A percentile compares a stretch with the other conserved stretches of the same genome.
Conservation (phyloP, 805 yeast species). For the Teunomyces funiuensis region DNA sequence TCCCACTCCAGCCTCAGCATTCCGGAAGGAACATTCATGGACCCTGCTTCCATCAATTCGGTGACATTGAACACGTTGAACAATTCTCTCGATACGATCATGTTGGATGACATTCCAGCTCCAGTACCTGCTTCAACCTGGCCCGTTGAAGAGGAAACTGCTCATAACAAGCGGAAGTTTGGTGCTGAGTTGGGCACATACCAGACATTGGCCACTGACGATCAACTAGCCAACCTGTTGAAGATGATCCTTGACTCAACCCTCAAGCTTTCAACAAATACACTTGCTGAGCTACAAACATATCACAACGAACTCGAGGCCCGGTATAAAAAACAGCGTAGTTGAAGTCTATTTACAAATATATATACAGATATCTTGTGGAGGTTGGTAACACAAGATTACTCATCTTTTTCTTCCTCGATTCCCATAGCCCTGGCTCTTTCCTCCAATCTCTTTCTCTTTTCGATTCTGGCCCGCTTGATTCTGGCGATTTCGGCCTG, state of each 20-base stretch:
- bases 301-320: not conserved
- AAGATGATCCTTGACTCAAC: not conserved
- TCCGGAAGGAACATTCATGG: conserved; percentile 1
- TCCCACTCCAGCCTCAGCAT: not conserved
- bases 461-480: conserved; percentile 70
- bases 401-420: conserved; percentile 37
- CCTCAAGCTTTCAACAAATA: conserved; percentile 1
- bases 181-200: not conserved
- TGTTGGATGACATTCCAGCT: conserved; percentile 1
- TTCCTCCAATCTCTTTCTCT: conserved; percentile 70
- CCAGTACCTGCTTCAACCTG: not conserved
- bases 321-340: conserved; percentile 3
- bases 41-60: not conserved
- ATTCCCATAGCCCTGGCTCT: conserved; percentile 71
- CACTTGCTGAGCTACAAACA: not conserved
- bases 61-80: not conserved
- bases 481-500: conserved; percentile 89
- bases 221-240: not conserved
- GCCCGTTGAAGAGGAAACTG: not conserved
- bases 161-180: not conserved
- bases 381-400: not conserved
- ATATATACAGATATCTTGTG: conserved; percentile 7
- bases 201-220: not conserved
- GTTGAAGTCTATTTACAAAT: not conserved
- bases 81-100: conserved; percentile 2